Evolutionary conservation across 2,329 filamentous ascomycete genomes (phyloP), one percentile per base, ranked within the genome.

Genomic region (Tricladium varicosporioides): DNA sequence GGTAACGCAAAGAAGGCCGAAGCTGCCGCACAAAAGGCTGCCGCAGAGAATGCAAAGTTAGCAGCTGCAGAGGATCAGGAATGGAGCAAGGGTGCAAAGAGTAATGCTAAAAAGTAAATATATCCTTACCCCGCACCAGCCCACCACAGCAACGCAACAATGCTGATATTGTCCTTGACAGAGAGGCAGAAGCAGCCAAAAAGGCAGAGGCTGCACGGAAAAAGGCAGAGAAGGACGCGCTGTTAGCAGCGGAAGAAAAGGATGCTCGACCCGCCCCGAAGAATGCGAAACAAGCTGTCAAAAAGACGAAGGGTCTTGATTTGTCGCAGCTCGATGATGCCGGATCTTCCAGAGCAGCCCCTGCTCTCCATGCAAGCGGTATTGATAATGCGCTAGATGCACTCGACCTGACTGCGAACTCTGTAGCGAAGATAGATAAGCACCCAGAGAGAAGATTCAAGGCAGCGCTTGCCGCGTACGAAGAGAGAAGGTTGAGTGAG

Each of bases 331-430:
- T 96, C 63, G 89, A 94, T 67, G 82, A 83, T 7, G 76, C 71
- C 61, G 56, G 63, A 53, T 51, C 58, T 53, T 59, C 69, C 52
- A 66, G 65, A 58, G 79, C 79, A 61, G 75, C 77, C 13, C 65
- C 79, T 0, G 74, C 89, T 0, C 81, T 97, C 67, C 92, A 88
- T 72, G 92, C 92, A 2, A 82, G 88, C 0, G 92, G 92, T 68
- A 96, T 99, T 73, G 92, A 97, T 72, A 93, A 97, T 68, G 92
- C 92, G 0, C 83, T 97, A 50, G 92, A 97, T 67, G 92, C 92
- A 2, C 82, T 97, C 27, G 85, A 84, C 2, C 74, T 97, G 52
- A 79, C 81, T 14, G 74, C 73, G 22, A 74, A 78, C 43, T 72
- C 81, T 51, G 75, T 80, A 16, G 75, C 82, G 58, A 91, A 94